Evolutionary conservation across 148 eudicot genomes (phyloP), one percentile per base, ranked within the genome.

Genomic region (Chenopodium formosanum): DNA sequence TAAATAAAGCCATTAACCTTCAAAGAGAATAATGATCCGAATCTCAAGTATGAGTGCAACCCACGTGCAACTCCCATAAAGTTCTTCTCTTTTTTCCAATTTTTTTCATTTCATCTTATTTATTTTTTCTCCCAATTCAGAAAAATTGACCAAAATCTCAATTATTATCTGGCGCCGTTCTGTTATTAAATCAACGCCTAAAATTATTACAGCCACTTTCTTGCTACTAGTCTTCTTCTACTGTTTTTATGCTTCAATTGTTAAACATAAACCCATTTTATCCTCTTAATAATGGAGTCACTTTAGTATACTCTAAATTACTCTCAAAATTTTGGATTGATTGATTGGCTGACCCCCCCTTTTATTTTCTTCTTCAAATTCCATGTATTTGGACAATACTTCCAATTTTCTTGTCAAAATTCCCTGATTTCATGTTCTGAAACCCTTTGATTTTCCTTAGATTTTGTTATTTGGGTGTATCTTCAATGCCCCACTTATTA

Each of bases 131-230:
- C 31, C 10, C 44, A 40, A 40, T 40, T 40, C 44, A 40, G 44
- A 40, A 40, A 3, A 17, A 9, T 78, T 77, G 77, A 70, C 80
- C 70, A 82, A 78, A n/a, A 11, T 75, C n/a, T 69, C 40, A 75
- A 44, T 44, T 75, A 75, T 80, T 31, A 84, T 62, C 69, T 76
- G 83, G 86, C 86, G 78, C 86, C 81, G 78, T 56, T 77, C 81
- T 84, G 83, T 80, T 63, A 84, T 80, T 63, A 84, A 81, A 80
- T 77, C 81, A 84, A 77, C 83, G 25, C 78, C 22, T 20, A 34
- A 69, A 52, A 81, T 84, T 71, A 84, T 84, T 84, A 84, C 75
- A 84, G 80, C 83, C 86, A 76, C 62, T 52, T 9, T 13, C 62
- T 48, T 62, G 12, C 17, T 52, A 2, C 2, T 58, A 20, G 66